Evolutionary conservation across 2,329 filamentous ascomycete species (phyloP).

Genomic region (Ceratocystis smalleyi): DNA sequence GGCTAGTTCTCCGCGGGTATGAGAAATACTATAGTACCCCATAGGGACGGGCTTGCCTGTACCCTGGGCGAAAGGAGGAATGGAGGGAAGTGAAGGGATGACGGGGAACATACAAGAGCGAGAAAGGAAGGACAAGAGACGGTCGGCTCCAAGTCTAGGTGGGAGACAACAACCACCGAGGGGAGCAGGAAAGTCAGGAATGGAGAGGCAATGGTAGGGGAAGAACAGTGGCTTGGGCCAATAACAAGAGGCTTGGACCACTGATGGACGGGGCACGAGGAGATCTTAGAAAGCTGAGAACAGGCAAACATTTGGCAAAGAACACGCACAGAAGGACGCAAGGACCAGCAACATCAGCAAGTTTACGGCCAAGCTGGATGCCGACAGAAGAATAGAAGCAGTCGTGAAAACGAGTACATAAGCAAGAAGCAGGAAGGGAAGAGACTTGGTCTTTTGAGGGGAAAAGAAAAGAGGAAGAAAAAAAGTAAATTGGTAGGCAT

Average conservation of each 20-base stretch:
- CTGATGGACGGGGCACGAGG: background rate
- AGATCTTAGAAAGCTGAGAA: background rate
- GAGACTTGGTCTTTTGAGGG: background rate
- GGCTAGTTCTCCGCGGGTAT: background rate
- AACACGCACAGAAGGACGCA: conserved; percentile 2
- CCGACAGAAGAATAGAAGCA: background rate
- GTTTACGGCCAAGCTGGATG: background rate
- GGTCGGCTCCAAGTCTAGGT: too few species aligned
- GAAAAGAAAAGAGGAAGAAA: background rate
- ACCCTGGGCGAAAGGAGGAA: background rate
- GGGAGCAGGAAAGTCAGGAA: background rate
- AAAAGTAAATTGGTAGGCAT: background rate
- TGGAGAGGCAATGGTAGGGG: background rate
- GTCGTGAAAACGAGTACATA: too few species aligned
- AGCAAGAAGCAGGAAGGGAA: background rate
- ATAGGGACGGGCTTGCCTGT: background rate
- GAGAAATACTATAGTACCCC: background rate
- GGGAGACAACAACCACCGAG: background rate
- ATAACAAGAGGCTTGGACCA: background rate
- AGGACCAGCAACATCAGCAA: background rate
- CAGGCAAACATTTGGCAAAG: background rate
- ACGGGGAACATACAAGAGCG: background rate
- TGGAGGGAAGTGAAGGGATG: background rate
- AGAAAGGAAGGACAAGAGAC: background rate
- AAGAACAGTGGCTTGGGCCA: background rate